Evolutionary conservation across 495 filamentous ascomycete genomes (phyloP).

Genomic region (Sordaria brevicollis): DNA sequence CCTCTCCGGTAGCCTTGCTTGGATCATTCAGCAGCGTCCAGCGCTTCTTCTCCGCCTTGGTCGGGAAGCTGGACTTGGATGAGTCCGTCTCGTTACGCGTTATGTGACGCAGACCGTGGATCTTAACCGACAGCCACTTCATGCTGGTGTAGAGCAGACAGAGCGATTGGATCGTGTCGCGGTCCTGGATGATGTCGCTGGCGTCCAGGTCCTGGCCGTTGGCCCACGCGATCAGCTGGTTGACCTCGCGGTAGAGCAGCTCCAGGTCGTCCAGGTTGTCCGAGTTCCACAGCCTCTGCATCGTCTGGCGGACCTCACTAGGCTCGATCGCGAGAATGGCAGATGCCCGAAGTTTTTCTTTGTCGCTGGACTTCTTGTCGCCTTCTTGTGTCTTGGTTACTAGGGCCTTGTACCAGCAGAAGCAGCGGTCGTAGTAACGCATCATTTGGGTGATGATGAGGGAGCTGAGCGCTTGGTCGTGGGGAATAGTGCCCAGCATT

Average conservation of each 20-base stretch:
- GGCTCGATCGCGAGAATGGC: constrained; percentile 56
- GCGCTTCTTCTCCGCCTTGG: constrained; percentile 46
- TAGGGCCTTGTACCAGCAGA: constrained; percentile 72
- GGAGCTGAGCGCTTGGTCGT: constrained; percentile 89
- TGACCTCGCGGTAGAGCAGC: constrained; percentile 54
- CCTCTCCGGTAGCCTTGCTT: constrained; percentile 33
- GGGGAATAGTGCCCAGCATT: constrained; percentile 90
- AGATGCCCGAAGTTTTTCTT: constrained; percentile 52
- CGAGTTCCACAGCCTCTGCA: constrained; percentile 52
- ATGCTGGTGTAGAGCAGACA: constrained; percentile 92
- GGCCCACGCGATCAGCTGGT: constrained; percentile 52
- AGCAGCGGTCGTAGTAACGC: constrained; percentile 85
- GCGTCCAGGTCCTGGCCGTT: constrained; percentile 54
- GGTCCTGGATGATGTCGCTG: constrained; percentile 79
- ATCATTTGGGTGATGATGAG: constrained; percentile 83
- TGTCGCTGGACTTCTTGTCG: constrained; percentile 15
- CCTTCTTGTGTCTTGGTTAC: constrained; percentile 44
- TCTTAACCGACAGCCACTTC: constrained; percentile 87
- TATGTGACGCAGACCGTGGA: constrained; percentile 65
- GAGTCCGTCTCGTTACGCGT: constrained; percentile 46
- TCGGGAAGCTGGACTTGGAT: constrained; percentile 32
- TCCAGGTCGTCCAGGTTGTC: constrained; percentile 27
- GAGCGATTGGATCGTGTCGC: constrained; percentile 70
- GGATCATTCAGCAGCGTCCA: constrained; percentile 72
- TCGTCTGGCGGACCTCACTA: constrained; percentile 55